Evolutionary conservation across 75 land plant genomes (phyloP), one percentile per base, ranked within the genome.

Genomic region (Pinus tabuliformis): DNA sequence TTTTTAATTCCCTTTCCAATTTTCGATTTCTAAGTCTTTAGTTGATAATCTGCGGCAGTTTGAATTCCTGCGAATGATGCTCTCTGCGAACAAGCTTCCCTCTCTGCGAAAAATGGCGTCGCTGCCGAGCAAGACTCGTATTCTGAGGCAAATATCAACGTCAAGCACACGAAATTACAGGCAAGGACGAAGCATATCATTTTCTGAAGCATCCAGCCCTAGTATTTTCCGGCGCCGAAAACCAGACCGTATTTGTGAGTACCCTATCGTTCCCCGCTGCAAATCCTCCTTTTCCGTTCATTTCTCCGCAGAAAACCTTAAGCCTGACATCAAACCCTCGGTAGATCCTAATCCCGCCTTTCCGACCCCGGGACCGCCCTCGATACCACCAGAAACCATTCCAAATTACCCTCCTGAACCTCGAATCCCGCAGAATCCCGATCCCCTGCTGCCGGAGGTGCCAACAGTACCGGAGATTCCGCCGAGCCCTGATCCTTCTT

Each of bases 331-430:
- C 7, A 9, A 62, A 24, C 64, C 64, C 28, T 62, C 33, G 3
- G 3, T 62, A 62, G 64, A 68, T 52, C 71, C 71, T n/a, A 68
- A 68, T 18, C 71, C 71, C 52, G 5, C 71, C 11, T 15, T 30
- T 7, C 52, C 22, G 3, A 7, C 1, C 22, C 12, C 45, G 21
- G 49, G 22, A 1, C 39, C 18, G 11, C 22, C 71, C 22, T 11
- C 45, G 13, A 36, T 12, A 0, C 39, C 37, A 5, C 22, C 71
- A 0, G 24, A 8, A 18, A 42, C 11, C 3, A 33, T 0, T 18
- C 39, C 68, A 17, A 7, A 1, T 16, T 16, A 33, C 52, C 5
- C 45, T 42, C 45, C 5, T 42, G 45, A 42, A 5, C 70, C 49
- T 21, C 8, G 2, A 18, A 39, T 33, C 3, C 21, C 52, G 8